These are phyloP conservation scores for Xylaria multiplex DNA, from an alignment of 2,329 filamentous ascomycete species.

Conservation along the genomic window DNA sequence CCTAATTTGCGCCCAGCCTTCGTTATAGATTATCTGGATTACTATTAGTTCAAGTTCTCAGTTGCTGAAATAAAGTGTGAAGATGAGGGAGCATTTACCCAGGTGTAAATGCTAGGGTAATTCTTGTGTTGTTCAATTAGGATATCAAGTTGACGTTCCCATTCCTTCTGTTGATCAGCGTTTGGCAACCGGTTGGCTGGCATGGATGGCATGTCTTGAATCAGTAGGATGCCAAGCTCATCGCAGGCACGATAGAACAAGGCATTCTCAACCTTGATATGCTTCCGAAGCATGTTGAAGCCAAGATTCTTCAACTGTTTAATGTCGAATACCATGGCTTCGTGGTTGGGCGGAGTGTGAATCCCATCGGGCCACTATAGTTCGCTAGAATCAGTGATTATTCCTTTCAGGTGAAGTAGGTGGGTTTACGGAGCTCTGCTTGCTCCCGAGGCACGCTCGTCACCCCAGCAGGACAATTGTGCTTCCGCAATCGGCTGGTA, in stretches of 20 bases:
- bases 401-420: too few relatives aligned
- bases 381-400: too few relatives aligned
- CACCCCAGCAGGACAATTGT: too few relatives aligned
- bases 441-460: too few relatives aligned
- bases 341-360: slow-evolving; percentile 70
- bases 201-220: slow-evolving; percentile 78
- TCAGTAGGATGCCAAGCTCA: slow-evolving; percentile 70
- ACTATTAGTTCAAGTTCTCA: slow-evolving; percentile 46
- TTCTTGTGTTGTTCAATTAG: slow-evolving; percentile 71
- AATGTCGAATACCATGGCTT: slow-evolving; percentile 75
- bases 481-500: too few relatives aligned
- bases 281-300: slow-evolving; percentile 77
- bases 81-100: slow-evolving; percentile 55
- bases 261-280: slow-evolving; percentile 62
- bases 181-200: slow-evolving; percentile 50
- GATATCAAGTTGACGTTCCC: slow-evolving; percentile 66
- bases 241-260: slow-evolving; percentile 76
- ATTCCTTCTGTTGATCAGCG: slow-evolving; percentile 61
- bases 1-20: slow-evolving; percentile 73
- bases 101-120: slow-evolving; percentile 72
- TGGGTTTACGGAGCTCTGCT: too few relatives aligned
- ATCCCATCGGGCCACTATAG: slow-evolving; percentile 72
- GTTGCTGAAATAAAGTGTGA: not conserved
- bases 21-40: slow-evolving; percentile 71
- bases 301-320: slow-evolving; percentile 71